A percentile compares a stretch with the other conserved stretches of the same genome.
Evolutionary conservation across 2,329 filamentous ascomycete species (phyloP).

Genomic region (Epichloe coenophiala): DNA sequence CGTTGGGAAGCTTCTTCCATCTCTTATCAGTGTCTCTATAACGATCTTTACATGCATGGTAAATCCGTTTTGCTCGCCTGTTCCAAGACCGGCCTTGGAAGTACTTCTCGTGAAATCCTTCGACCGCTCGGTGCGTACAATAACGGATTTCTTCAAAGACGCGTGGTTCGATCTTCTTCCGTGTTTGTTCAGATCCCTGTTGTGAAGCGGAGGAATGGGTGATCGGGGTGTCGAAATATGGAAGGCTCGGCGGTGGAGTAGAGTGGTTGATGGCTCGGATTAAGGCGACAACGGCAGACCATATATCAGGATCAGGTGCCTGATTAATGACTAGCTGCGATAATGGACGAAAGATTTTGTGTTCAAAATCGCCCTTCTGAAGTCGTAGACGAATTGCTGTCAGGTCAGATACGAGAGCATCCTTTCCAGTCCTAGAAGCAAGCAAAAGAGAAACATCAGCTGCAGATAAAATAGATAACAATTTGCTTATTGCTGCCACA

Average conservation of each 20-base stretch:
- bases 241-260: background rate
- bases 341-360: background rate
- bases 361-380: background rate
- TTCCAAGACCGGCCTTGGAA: background rate
- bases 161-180: background rate
- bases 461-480: background rate
- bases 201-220: background rate
- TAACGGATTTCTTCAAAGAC: constrained; percentile 5
- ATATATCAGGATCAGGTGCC: background rate
- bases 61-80: background rate
- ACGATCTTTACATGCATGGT: background rate
- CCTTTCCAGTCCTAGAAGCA: background rate
- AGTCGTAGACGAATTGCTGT: background rate
- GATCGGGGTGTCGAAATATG: constrained; percentile 1
- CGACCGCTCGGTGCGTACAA: background rate
- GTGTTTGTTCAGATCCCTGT: background rate
- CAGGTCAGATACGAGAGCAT: background rate
- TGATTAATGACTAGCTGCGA: background rate
- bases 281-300: background rate
- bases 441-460: background rate
- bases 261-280: background rate
- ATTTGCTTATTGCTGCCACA: background rate
- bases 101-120: background rate
- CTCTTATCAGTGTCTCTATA: background rate
- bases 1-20: background rate